Conservation (phyloP, 345 rosid species). For the Brassica nigra region DNA sequence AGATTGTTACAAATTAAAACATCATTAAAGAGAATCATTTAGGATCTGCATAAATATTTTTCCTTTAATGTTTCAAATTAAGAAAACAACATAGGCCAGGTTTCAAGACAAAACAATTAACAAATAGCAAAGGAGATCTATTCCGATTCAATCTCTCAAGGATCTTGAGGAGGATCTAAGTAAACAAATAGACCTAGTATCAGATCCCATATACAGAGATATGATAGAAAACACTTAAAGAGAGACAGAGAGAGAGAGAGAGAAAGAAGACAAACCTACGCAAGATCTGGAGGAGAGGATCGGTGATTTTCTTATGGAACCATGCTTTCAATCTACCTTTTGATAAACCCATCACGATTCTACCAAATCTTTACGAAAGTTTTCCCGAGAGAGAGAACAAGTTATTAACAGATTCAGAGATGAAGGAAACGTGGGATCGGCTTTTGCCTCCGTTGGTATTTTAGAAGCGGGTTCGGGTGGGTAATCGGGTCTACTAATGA, state of each 20-base stretch:
- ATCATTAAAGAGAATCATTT: neutral
- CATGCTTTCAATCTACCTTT: conserved; percentile 49
- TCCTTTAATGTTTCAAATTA: conserved; percentile 4
- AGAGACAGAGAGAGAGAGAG: neutral
- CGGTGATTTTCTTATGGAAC: conserved; percentile 62
- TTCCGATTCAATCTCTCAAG: conserved; percentile 1
- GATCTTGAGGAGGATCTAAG: neutral
- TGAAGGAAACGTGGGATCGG: conserved; percentile 4
- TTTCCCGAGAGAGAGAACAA: neutral
- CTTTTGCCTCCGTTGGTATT: conserved; percentile 3
- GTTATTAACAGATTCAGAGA: neutral
- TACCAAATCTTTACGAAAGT: neutral
- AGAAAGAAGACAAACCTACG: conserved; percentile 54
- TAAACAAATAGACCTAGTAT: conserved; percentile 2
- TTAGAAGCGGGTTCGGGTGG: conserved; percentile 8
- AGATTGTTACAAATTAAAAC: neutral
- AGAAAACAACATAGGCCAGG: conserved; percentile 6
- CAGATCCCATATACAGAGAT: conserved; percentile 14
- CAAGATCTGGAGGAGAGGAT: conserved; percentile 83
- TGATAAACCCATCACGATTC: conserved; percentile 44
- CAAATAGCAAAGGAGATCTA: conserved; percentile 2
- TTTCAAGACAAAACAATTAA: conserved; percentile 1
- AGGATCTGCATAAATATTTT: neutral
- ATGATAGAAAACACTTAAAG: neutral
- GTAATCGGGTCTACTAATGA: conserved; percentile 21